Evolutionary conservation across 306 rosid species (phyloP), one percentile per base, ranked within the genome.

Genomic region (Cicer pinnatifidum): DNA sequence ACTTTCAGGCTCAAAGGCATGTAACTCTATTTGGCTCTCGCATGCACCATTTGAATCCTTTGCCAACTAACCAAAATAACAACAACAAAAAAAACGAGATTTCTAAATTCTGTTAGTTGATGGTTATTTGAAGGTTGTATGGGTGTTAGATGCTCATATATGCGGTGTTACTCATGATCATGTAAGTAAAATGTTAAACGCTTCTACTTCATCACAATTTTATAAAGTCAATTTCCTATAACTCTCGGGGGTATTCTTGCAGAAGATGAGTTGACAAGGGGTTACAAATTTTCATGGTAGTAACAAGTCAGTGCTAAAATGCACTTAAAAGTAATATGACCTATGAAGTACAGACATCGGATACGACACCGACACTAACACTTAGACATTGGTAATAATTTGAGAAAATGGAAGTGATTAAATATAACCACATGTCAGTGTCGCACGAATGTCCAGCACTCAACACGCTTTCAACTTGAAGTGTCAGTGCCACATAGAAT

Each of bases 1-100:
- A 19, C 71, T 51, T 70, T 78, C 62, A 57, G 77, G 80, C 62
- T 35, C 56, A 41, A 58, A 51, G 44, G 83, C 66, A 65, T 7
- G 76, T 3, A 70, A 13, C 9, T 64, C 85, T 43, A 37, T 65
- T 13, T 19, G 28, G 47, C 60, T 61, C 19, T 66, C 28, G 46
- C 20, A 58, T 23, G 41, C 69, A 51, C 71, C 79, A 75, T 78
- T 50, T 74, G 73, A 81, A 74, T 67, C 76, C 48, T 70, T 70
- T 4, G 0, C 79, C 76, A 70, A 65, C 83, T 81, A 59, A 64
- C 63, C 45, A 72, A 84, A 68, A 75, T 43, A 47, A 74, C 65
- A 59, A 23, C 23, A 33, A 59, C 19, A 80, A 15, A 23, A 65
- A 43, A 43, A 43, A 44, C 46, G 0, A 6, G 6, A 44, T 11